Evolutionary conservation across 2,329 filamentous ascomycete genomes (phyloP).

Genomic region (Exophiala viscosa): DNA sequence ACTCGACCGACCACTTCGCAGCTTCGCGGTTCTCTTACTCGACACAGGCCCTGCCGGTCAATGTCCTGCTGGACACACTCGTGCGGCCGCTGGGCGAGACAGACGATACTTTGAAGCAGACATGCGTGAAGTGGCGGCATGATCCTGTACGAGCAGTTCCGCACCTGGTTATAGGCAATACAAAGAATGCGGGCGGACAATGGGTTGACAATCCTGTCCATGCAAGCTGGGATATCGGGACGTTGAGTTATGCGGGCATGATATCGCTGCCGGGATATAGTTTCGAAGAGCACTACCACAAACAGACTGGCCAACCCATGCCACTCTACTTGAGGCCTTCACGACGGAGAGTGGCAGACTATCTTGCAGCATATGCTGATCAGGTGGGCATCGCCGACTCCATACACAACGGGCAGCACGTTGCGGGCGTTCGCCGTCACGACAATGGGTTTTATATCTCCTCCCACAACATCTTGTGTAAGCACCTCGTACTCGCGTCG

Average conservation of each 20-base stretch:
- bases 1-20: constrained; percentile 55
- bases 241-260: constrained; percentile 60
- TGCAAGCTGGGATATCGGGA: constrained; percentile 55
- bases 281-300: constrained; percentile 51
- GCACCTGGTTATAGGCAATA: constrained; percentile 54
- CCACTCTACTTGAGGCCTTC: constrained; percentile 55
- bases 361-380: constrained; percentile 52
- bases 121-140: constrained; percentile 54
- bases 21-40: constrained; percentile 59
- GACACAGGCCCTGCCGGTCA: constrained; percentile 58
- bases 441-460: constrained; percentile 48
- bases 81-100: constrained; percentile 58
- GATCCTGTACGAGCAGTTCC: constrained; percentile 49
- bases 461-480: constrained; percentile 53
- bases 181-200: constrained; percentile 53
- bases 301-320: constrained; percentile 39
- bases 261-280: constrained; percentile 58
- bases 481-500: constrained; percentile 56
- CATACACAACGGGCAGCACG: constrained; percentile 42
- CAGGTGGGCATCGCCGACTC: constrained; percentile 50
- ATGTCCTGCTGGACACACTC: constrained; percentile 58
- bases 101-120: constrained; percentile 48
- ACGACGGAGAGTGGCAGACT: constrained; percentile 52
- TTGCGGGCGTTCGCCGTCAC: constrained; percentile 44
- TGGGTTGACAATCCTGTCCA: constrained; percentile 55